Percentiles rank a stretch among this genome's conserved stretches.
Evolutionary conservation across 352 stramenopile genomes (phyloP).

Genomic region (Pythium scleroteichum): DNA sequence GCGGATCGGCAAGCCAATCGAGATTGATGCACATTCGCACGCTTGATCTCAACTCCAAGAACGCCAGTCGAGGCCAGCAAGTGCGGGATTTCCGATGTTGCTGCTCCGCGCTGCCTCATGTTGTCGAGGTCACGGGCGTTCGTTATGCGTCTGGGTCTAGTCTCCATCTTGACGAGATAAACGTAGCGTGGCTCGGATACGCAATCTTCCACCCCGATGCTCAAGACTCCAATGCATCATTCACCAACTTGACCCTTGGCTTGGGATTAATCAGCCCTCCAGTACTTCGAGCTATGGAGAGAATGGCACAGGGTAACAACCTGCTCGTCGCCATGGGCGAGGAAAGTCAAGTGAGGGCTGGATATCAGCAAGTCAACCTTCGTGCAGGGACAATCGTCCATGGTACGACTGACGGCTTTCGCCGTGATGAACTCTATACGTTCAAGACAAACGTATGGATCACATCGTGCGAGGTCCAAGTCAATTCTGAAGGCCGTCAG

Average conservation of each 20-base stretch:
- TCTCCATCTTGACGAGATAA: background rate
- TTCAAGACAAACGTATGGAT: background rate
- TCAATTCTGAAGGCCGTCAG: too few relatives aligned
- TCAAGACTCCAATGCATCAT: background rate
- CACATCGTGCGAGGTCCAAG: background rate
- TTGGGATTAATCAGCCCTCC: background rate
- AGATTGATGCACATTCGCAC: background rate
- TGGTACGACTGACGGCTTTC: background rate
- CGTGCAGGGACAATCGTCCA: background rate
- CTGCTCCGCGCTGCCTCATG: background rate
- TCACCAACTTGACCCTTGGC: background rate
- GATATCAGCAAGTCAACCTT: background rate
- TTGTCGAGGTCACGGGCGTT: background rate
- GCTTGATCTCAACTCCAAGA: background rate
- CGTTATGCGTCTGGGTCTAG: background rate
- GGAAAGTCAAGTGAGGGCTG: background rate
- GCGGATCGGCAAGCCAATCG: too few relatives aligned
- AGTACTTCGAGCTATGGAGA: background rate
- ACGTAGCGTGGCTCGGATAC: slow-evolving; percentile 12
- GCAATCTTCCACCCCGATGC: slow-evolving; percentile 9
- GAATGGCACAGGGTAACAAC: slow-evolving; percentile 1
- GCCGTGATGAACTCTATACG: too few relatives aligned
- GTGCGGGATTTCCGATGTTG: background rate
- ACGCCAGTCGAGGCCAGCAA: background rate
- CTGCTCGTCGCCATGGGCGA: slow-evolving; percentile 1